Conservation (phyloP, 192 early-diverging fungal species). For the Backusella parvicylindrica region DNA sequence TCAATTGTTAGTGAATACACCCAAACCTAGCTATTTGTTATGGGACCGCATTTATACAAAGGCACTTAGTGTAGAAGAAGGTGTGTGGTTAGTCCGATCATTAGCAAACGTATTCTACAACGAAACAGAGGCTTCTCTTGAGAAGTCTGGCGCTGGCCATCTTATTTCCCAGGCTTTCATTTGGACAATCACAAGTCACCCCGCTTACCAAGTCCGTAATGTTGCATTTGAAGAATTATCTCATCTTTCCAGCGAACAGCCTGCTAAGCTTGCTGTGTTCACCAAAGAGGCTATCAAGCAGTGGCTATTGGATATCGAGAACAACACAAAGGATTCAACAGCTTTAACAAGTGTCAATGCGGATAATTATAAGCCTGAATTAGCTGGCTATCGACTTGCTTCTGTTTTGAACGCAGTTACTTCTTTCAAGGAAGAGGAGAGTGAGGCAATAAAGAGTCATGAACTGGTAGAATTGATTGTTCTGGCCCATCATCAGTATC, state of each 20-base stretch:
- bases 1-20: slow-evolving; percentile 33
- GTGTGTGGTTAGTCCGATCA: slow-evolving; percentile 65
- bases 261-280: slow-evolving; percentile 30
- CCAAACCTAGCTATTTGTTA: slow-evolving; percentile 72
- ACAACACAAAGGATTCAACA: slow-evolving; percentile 46
- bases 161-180: slow-evolving; percentile 52
- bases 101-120: slow-evolving; percentile 45
- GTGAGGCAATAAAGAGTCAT: slow-evolving; percentile 31
- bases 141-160: slow-evolving; percentile 34
- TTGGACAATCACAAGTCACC: slow-evolving; percentile 49
- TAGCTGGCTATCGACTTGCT: slow-evolving; percentile 46
- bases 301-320: slow-evolving; percentile 50
- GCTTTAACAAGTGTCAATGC: slow-evolving; percentile 25
- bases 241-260: slow-evolving; percentile 26
- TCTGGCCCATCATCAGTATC: slow-evolving; percentile 47
- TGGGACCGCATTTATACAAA: slow-evolving; percentile 85
- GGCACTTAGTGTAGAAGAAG: slow-evolving; percentile 56
- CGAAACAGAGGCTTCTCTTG: slow-evolving; percentile 33
- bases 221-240: slow-evolving; percentile 41
- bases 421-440: slow-evolving; percentile 31
- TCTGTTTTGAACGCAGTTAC: slow-evolving; percentile 48
- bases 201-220: slow-evolving; percentile 37
- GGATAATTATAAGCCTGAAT: slow-evolving; percentile 26
- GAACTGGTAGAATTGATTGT: slow-evolving; percentile 45
- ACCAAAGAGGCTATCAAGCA: slow-evolving; percentile 38